phyloP scores from a whole-genome alignment of 164 flowering plant species.

The Tetrastigma voinierianum region DNA sequence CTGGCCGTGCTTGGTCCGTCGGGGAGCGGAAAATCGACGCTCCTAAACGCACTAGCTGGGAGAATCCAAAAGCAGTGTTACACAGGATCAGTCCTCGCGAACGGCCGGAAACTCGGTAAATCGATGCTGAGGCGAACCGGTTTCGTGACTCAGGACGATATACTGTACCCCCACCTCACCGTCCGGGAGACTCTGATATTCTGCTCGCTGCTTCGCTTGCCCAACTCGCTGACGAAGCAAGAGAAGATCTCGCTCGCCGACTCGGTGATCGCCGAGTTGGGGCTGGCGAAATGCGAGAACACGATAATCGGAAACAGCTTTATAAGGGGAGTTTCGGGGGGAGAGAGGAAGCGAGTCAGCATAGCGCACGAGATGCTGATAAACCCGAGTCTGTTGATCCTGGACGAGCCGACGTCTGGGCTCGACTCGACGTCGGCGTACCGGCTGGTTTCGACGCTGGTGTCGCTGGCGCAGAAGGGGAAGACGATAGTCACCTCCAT shows the following conservation, averaged over 20 bases:
- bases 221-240: conserved; percentile 28
- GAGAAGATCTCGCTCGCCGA: conserved; percentile 56
- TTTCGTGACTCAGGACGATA: conserved; percentile 85
- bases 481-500: conserved; percentile 75
- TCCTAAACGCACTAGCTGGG: conserved; percentile 73
- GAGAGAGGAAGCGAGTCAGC: conserved; percentile 81
- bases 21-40: conserved; percentile 92
- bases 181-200: conserved; percentile 79
- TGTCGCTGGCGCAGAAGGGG: conserved; percentile 60
- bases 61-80: conserved; percentile 43
- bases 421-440: conserved; percentile 85
- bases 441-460: conserved; percentile 53
- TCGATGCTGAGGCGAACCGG: conserved; percentile 50
- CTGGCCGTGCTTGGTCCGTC: conserved; percentile 90
- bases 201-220: conserved; percentile 68
- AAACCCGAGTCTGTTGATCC: conserved; percentile 69
- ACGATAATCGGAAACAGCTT: conserved; percentile 72
- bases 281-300: conserved; percentile 62
- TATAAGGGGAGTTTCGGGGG: conserved; percentile 79
- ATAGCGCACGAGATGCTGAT: conserved; percentile 87
- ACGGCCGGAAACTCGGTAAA: conserved; percentile 34
- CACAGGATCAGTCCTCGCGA: conserved; percentile 64
- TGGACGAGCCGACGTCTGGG: conserved; percentile 95
- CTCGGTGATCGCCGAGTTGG: conserved; percentile 65
- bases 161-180: conserved; percentile 83